Evolutionary conservation across 441 rosid genomes (phyloP).

Genomic region (Bocquillonia castaneifolia): DNA sequence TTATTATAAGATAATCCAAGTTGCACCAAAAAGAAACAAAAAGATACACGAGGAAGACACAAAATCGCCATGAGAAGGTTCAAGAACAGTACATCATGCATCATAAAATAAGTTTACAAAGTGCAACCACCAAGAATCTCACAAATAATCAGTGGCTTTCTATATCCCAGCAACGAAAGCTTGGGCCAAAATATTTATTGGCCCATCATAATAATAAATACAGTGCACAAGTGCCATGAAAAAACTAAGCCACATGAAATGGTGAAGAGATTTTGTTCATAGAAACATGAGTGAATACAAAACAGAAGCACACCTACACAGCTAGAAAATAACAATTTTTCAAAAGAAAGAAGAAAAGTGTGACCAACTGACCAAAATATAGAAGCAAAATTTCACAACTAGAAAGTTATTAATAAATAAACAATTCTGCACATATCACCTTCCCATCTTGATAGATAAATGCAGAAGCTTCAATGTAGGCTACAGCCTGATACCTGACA

Average conservation of each 20-base stretch:
- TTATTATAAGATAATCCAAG: conserved; percentile 4
- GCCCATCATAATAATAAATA: neutral
- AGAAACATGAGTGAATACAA: too few species aligned
- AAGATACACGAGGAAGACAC: neutral
- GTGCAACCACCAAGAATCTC: neutral
- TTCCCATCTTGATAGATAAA: conserved; percentile 93
- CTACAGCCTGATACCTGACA: conserved; percentile 93
- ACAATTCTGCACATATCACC: conserved; percentile 34
- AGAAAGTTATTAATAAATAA: neutral
- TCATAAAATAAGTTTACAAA: neutral
- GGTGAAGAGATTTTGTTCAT: too few species aligned
- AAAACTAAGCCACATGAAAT: neutral
- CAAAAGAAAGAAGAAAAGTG: too few species aligned
- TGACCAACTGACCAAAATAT: neutral
- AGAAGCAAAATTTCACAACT: neutral
- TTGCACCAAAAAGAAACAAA: neutral
- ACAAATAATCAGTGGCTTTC: neutral
- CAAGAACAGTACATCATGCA: neutral
- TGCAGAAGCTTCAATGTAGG: conserved; percentile 94
- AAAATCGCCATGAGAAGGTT: neutral
- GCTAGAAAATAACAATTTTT: too few species aligned
- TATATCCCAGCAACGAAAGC: neutral
- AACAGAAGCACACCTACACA: too few species aligned
- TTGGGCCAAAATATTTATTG: neutral
- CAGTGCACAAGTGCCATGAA: neutral